phyloP scores from a whole-genome alignment of 2,329 filamentous ascomycete species.

The Leptographium radiaticola region DNA sequence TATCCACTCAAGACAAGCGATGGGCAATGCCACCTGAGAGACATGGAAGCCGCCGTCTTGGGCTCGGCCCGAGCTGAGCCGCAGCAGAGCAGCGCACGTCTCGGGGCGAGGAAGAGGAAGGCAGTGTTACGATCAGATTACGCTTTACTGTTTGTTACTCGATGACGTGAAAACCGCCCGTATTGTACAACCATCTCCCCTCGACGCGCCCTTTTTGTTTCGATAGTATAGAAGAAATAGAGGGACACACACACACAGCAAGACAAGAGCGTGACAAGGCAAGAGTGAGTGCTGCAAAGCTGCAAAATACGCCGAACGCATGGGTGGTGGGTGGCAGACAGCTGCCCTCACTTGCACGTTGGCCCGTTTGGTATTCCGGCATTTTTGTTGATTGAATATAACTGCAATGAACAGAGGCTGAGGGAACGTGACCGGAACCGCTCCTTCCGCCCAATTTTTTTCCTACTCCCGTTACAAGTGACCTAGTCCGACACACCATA shows the following conservation, averaged over 20 bases:
- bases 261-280: too few relatives aligned
- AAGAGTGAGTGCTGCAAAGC: too few relatives aligned
- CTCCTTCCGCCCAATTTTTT: not conserved
- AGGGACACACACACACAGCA: not conserved
- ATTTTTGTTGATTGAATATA: not conserved
- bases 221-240: slow-evolving; percentile 16
- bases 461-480: not conserved
- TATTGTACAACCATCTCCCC: slow-evolving; percentile 8
- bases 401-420: not conserved
- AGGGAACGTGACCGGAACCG: not conserved
- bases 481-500: not conserved
- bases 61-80: not conserved
- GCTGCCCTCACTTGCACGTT: not conserved
- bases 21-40: not conserved
- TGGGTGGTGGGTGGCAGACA: not conserved
- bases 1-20: slow-evolving; percentile 3
- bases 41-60: not conserved
- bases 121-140: not conserved
- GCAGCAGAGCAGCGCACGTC: not conserved
- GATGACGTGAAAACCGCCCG: not conserved
- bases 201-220: slow-evolving; percentile 8
- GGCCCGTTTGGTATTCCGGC: not conserved
- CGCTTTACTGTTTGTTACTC: not conserved
- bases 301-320: not conserved
- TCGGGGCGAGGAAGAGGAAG: not conserved